Evolutionary conservation across 2,329 filamentous ascomycete species (phyloP).

Genomic region (Fusarium dimerum): DNA sequence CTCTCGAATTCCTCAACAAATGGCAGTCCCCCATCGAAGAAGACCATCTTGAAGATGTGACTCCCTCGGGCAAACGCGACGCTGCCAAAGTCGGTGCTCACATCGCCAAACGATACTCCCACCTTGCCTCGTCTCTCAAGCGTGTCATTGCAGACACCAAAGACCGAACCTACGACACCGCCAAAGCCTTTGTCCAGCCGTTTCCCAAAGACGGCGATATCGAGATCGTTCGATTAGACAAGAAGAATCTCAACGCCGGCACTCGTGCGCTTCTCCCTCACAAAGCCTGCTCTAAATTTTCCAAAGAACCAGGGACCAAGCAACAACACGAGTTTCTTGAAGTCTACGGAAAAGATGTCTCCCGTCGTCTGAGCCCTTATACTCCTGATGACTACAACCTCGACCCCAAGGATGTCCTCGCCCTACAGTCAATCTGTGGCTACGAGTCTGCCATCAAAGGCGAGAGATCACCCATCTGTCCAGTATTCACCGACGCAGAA

Average conservation of each 20-base stretch:
- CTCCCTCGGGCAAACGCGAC: conserved; percentile 21
- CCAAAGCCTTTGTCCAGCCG: conserved; percentile 13
- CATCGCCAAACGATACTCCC: conserved; percentile 19
- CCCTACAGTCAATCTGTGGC: conserved; percentile 24
- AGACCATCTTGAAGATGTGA: conserved; percentile 22
- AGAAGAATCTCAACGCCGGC: conserved; percentile 19
- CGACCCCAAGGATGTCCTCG: conserved; percentile 22
- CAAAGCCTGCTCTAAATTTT: conserved; percentile 24
- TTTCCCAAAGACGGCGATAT: conserved; percentile 17
- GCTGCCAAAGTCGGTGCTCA: conserved; percentile 19
- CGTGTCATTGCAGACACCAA: conserved; percentile 24
- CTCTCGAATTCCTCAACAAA: conserved; percentile 17
- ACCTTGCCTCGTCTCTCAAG: conserved; percentile 22
- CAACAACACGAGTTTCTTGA: conserved; percentile 19
- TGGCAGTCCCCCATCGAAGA: conserved; percentile 26
- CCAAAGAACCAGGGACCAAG: conserved; percentile 19
- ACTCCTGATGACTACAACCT: conserved; percentile 20
- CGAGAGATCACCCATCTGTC: conserved; percentile 17
- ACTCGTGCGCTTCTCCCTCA: conserved; percentile 26
- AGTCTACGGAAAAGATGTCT: conserved; percentile 17
- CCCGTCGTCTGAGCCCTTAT: conserved; percentile 15
- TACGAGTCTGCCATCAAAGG: conserved; percentile 24
- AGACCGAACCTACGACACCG: conserved; percentile 24
- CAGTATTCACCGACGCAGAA: conserved; percentile 21
- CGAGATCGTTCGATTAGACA: conserved; percentile 20